phyloP scores from a whole-genome alignment of 495 filamentous ascomycete species.

The Amphirosellinia nigrospora region DNA sequence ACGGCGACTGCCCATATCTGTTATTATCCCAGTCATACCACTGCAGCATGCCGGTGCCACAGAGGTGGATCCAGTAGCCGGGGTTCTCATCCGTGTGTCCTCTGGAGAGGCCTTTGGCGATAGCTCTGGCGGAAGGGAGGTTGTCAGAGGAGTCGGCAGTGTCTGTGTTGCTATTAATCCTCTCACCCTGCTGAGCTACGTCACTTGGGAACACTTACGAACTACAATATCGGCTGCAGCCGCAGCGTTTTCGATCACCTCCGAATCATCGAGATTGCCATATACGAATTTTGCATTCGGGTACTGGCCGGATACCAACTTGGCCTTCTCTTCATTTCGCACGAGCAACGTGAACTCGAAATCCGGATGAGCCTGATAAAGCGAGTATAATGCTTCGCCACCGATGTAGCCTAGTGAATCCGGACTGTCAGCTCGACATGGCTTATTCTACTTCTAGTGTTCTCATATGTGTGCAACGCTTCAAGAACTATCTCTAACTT shows the following conservation, averaged over 20 bases:
- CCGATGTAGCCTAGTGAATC: constrained; percentile 70
- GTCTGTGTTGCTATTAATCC: constrained; percentile 38
- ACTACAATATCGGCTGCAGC: constrained; percentile 70
- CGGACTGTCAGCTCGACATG: constrained; percentile 2
- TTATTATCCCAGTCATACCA: constrained; percentile 51
- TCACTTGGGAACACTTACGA: constrained; percentile 50
- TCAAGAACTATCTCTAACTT: background rate
- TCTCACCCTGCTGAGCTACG: background rate
- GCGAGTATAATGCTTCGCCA: constrained; percentile 68
- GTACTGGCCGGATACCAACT: constrained; percentile 63
- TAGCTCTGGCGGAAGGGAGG: constrained; percentile 47
- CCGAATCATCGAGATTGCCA: constrained; percentile 61
- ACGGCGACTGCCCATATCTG: constrained; percentile 49
- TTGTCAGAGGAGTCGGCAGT: constrained; percentile 56
- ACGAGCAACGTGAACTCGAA: constrained; percentile 71
- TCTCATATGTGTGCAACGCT: background rate
- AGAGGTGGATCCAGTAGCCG: constrained; percentile 55
- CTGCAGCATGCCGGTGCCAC: constrained; percentile 53
- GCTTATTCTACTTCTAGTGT: background rate
- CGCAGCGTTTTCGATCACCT: constrained; percentile 62
- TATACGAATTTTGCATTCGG: constrained; percentile 60
- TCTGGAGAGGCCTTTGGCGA: constrained; percentile 49
- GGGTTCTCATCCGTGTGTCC: constrained; percentile 55
- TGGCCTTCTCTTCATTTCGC: constrained; percentile 69
- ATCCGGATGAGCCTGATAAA: constrained; percentile 69